Evolutionary conservation across 1,284 basidiomycete species (phyloP).

Genomic region (Vanrija humicola): DNA sequence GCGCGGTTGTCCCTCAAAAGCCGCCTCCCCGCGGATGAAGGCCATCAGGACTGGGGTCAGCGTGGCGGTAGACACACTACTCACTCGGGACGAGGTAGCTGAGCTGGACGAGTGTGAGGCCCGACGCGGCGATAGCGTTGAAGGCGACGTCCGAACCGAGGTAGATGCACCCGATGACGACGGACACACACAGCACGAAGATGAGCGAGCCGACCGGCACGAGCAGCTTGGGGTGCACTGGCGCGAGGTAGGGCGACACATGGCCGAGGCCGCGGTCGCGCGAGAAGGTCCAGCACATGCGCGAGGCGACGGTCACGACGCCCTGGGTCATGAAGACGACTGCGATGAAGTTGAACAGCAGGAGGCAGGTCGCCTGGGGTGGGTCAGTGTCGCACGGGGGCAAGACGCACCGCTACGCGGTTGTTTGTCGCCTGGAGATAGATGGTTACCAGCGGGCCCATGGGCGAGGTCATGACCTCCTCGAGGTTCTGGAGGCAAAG

Average conservation of each 20-base stretch:
- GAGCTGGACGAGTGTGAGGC: conserved; percentile 25
- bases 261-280: conserved; percentile 5
- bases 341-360: conserved; percentile 22
- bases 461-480: neutral
- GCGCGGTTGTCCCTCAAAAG: conserved; percentile 37
- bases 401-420: conserved; percentile 6
- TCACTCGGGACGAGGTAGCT: conserved; percentile 41
- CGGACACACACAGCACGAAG: conserved; percentile 42
- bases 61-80: neutral
- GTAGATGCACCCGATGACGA: conserved; percentile 38
- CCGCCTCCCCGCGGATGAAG: conserved; percentile 48
- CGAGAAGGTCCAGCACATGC: conserved; percentile 8
- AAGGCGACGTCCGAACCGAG: conserved; percentile 51
- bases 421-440: conserved; percentile 25
- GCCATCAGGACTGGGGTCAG: conserved; percentile 36
- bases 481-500: conserved; percentile 1
- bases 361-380: conserved; percentile 9
- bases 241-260: neutral
- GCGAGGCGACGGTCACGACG: conserved; percentile 23
- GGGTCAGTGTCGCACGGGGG: no score
- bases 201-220: conserved; percentile 24
- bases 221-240: conserved; percentile 13
- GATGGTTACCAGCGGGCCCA: conserved; percentile 4
- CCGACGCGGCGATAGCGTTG: conserved; percentile 24
- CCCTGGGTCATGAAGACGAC: conserved; percentile 19